phyloP scores from a whole-genome alignment of 2,329 filamentous ascomycete species.

The Verticillium dahliae region DNA sequence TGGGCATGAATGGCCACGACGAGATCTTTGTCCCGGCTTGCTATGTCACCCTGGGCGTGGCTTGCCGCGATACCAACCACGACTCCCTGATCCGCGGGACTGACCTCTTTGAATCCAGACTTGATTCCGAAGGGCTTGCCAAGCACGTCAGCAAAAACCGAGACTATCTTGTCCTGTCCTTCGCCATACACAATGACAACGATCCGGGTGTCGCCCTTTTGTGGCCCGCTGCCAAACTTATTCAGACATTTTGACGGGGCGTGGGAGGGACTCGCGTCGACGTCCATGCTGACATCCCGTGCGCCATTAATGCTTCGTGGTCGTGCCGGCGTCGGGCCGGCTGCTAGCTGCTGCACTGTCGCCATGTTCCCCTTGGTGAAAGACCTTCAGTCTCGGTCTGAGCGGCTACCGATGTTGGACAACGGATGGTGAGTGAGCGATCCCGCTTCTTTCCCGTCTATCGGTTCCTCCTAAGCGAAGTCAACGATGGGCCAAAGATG shows the following conservation, averaged over 20 bases:
- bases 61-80: slow-evolving; percentile 60
- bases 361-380: slow-evolving; percentile 23
- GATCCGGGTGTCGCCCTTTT: slow-evolving; percentile 49
- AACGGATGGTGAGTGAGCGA: neutral
- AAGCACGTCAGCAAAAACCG: slow-evolving; percentile 70
- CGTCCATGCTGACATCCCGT: slow-evolving; percentile 20
- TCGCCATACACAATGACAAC: slow-evolving; percentile 63
- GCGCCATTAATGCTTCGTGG: slow-evolving; percentile 18
- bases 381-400: neutral
- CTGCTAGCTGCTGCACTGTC: slow-evolving; percentile 29
- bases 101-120: slow-evolving; percentile 46
- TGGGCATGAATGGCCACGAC: slow-evolving; percentile 71
- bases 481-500: neutral
- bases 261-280: slow-evolving; percentile 27
- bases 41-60: slow-evolving; percentile 50
- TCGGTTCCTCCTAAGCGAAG: neutral
- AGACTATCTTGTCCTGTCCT: slow-evolving; percentile 68
- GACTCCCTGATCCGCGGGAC: slow-evolving; percentile 49
- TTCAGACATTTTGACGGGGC: slow-evolving; percentile 27
- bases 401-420: neutral
- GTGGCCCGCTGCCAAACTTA: slow-evolving; percentile 37
- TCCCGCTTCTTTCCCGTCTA: neutral
- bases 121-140: slow-evolving; percentile 64
- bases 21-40: slow-evolving; percentile 48
- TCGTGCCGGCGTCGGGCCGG: slow-evolving; percentile 23